A percentile compares a stretch with the other conserved stretches of the same genome.
Conservation (phyloP, 768 basidiomycete genomes). For the Omphalotus guepiniiformis region DNA sequence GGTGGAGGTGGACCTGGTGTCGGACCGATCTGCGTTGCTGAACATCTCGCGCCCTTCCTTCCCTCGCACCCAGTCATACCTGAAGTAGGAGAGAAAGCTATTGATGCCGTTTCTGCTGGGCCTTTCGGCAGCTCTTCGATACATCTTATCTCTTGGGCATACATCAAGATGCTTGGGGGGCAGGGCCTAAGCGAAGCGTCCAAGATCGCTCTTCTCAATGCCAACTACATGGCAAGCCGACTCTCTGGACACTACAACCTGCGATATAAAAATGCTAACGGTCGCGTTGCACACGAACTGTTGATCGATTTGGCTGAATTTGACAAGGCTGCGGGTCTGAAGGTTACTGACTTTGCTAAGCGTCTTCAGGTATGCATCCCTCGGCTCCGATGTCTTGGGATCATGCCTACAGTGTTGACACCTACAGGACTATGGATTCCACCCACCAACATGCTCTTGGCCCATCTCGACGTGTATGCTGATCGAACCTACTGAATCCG, state of each 20-base stretch:
- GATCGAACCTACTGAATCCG: slow-evolving; percentile 97
- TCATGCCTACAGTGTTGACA: no score
- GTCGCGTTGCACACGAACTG: slow-evolving; percentile 92
- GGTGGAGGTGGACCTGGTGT: slow-evolving; percentile 97
- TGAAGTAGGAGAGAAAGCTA: slow-evolving; percentile 64
- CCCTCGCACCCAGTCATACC: slow-evolving; percentile 79
- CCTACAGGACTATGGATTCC: slow-evolving; percentile 81
- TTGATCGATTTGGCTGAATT: slow-evolving; percentile 95
- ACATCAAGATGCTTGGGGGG: slow-evolving; percentile 99
- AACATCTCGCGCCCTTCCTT: slow-evolving; percentile 93
- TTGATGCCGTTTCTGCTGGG: slow-evolving; percentile 85
- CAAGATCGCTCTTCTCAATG: slow-evolving; percentile 85
- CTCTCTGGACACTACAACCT: slow-evolving; percentile 82
- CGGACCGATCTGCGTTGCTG: slow-evolving; percentile 88
- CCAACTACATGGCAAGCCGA: slow-evolving; percentile 95
- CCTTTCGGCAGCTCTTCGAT: slow-evolving; percentile 96
- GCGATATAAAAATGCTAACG: slow-evolving; percentile 87
- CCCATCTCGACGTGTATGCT: slow-evolving; percentile 96
- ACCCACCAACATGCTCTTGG: slow-evolving; percentile 98
- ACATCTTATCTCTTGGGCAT: slow-evolving; percentile 96
- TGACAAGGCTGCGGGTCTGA: slow-evolving; percentile 82
- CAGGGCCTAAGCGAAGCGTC: slow-evolving; percentile 82
- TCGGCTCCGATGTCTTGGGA: background rate
- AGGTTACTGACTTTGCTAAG: slow-evolving; percentile 96
- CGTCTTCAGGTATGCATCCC: slow-evolving; percentile 73